Conservation (phyloP, 2,329 filamentous ascomycete species). For the Aspergillus persii region DNA sequence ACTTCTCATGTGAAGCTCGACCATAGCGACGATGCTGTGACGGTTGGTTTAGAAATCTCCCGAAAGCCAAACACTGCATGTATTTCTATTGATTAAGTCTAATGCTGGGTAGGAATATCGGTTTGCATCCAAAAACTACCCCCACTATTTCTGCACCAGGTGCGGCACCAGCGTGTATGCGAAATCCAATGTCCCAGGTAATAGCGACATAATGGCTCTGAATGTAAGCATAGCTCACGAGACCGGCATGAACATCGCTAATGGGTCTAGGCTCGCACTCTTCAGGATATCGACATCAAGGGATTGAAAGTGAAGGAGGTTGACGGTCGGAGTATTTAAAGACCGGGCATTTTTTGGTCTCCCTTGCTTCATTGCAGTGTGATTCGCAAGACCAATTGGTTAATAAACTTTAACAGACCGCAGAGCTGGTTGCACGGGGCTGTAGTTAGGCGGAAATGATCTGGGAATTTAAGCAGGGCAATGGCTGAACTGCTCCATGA, state of each 20-base stretch:
- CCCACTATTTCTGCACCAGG: constrained; percentile 30
- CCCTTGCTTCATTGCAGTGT: no score
- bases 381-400: no score
- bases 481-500: no score
- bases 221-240: constrained; percentile 24
- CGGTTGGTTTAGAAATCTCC: constrained; percentile 3
- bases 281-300: constrained; percentile 26
- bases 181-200: constrained; percentile 16
- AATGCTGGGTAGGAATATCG: constrained; percentile 20
- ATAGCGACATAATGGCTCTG: constrained; percentile 22
- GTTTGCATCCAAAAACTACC: constrained; percentile 25
- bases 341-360: neutral
- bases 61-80: neutral
- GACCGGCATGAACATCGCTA: neutral
- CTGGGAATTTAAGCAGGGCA: no score
- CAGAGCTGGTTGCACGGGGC: no score
- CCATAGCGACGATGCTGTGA: constrained; percentile 21
- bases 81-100: neutral
- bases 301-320: constrained; percentile 24
- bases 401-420: no score
- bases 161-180: constrained; percentile 32
- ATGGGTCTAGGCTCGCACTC: constrained; percentile 23
- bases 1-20: constrained; percentile 22
- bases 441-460: neutral
- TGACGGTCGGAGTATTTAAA: constrained; percentile 7